Evolutionary conservation across 2,329 filamentous ascomycete genomes (phyloP), one percentile per base, ranked within the genome.

Genomic region (Aureobasidium sp.): DNA sequence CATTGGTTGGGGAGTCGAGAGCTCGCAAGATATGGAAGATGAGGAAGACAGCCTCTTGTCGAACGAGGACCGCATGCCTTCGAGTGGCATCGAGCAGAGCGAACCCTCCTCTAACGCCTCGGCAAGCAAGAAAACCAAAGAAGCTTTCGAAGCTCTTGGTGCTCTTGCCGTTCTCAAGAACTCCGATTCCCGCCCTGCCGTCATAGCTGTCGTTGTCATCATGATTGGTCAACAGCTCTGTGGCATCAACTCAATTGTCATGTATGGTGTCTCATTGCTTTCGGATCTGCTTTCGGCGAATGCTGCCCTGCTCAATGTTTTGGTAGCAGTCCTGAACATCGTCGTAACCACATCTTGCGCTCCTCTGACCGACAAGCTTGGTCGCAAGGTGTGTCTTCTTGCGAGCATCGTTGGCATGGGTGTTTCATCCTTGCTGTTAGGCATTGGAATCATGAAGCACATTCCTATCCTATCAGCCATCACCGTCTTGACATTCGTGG

Each of bases 191-290:
- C 86, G 95, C 58, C 80, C 94, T 62, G 90, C 92, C 4, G 89
- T 95, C 3, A 82, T 95, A 13, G 91, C 90, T 0, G 86, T 95
- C 66, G 94, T 96, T 85, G 84, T 90, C 66, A 85, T 95, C 69
- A 96, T 97, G 92, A 81, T 92, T 61, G 87, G 89, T 0, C 94
- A 97, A 72, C 94, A 99, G 72, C 80, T 96, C 38, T 93, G 89
- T 61, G 93, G 76, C 64, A 93, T 97, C 76, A 97, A 99, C 81
- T 93, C 88, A 61, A 93, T 97, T 69, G 88, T 97, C 74, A 96
- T 99, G 92, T 99, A 99, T 74, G 95, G 92, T 2, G 94, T 97
- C 6, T 91, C 89, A 0, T 84, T 99, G 1, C 82, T 99, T 15
- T 84, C 88, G 33, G 85, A 85, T 64, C 81, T 97, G 1, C 82